Percentiles rank a stretch among this genome's conserved stretches.
These are phyloP conservation scores for Pisolithus microcarpus DNA, from an alignment of 768 basidiomycete species.

Conservation along the genomic window DNA sequence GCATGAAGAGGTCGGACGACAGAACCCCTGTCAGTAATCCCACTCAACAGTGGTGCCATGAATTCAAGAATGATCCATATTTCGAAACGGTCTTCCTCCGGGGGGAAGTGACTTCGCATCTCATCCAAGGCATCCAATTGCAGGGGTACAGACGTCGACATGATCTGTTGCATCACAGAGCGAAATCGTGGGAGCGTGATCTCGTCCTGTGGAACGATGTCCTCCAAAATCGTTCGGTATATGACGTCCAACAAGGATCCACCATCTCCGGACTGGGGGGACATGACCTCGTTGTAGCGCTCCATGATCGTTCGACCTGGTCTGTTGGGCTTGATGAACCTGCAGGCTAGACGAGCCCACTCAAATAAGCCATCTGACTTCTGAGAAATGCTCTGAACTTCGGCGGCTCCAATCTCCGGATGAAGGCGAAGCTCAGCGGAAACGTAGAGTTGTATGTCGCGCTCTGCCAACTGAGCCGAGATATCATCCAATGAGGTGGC, in stretches of 20 bases:
- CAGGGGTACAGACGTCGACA: not conserved
- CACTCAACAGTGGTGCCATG: conserved; percentile 6
- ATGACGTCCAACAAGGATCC: not conserved
- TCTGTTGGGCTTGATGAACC: too few relatives aligned
- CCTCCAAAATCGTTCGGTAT: not conserved
- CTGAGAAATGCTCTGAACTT: too few relatives aligned
- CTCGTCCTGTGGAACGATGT: not conserved
- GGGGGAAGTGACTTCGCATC: not conserved
- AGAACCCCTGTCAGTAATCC: not conserved
- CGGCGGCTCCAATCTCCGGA: too few relatives aligned
- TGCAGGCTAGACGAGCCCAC: too few relatives aligned
- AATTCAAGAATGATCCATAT: not conserved
- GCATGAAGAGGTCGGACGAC: conserved; percentile 17
- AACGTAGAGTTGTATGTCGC: too few relatives aligned
- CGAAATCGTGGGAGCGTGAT: not conserved
- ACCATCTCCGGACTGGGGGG: too few relatives aligned
- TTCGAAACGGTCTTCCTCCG: not conserved
- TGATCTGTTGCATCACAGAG: conserved; percentile 1
- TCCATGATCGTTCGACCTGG: too few relatives aligned
- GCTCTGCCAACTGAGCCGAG: too few relatives aligned
- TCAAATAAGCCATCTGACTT: too few relatives aligned
- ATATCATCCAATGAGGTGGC: too few relatives aligned
- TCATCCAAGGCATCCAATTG: not conserved
- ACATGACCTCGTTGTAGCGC: too few relatives aligned
- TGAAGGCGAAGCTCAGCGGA: too few relatives aligned